Evolutionary conservation across 306 rosid species (phyloP).

Genomic region (Geum urbanum): DNA sequence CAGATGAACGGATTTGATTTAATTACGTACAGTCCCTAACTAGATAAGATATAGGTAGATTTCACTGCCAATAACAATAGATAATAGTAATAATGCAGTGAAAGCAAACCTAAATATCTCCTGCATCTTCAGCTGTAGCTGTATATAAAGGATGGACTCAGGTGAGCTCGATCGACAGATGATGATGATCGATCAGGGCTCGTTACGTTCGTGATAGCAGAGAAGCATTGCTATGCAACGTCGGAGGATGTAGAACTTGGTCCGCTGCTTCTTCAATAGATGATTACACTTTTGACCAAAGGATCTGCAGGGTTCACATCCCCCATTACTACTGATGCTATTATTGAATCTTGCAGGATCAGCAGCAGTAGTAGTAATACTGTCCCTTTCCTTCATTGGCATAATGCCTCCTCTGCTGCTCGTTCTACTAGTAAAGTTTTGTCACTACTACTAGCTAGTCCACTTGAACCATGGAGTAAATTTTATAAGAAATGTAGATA

Average conservation of each 20-base stretch:
- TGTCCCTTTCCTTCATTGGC: conserved; percentile 44
- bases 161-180: not conserved
- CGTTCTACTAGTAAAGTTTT: not conserved
- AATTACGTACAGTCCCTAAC: conserved; percentile 12
- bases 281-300: conserved; percentile 66
- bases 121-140: not conserved
- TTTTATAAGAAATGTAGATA: conserved; percentile 9
- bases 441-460: conserved; percentile 5
- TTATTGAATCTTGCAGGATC: not conserved
- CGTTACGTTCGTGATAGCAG: conserved; percentile 68
- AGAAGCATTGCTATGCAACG: conserved; percentile 81
- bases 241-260: conserved; percentile 81
- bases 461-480: conserved; percentile 2
- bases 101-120: not conserved
- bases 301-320: conserved; percentile 53
- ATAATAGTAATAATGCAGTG: too few relatives aligned
- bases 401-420: conserved; percentile 25
- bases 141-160: not conserved
- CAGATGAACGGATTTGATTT: not conserved
- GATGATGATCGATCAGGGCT: conserved; percentile 14
- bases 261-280: conserved; percentile 73
- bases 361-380: not conserved
- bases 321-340: conserved; percentile 15
- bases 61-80: not conserved
- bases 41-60: not conserved